Evolutionary conservation across 2,329 filamentous ascomycete genomes (phyloP), one percentile per base, ranked within the genome.

Genomic region (Xylaria arbuscula): DNA sequence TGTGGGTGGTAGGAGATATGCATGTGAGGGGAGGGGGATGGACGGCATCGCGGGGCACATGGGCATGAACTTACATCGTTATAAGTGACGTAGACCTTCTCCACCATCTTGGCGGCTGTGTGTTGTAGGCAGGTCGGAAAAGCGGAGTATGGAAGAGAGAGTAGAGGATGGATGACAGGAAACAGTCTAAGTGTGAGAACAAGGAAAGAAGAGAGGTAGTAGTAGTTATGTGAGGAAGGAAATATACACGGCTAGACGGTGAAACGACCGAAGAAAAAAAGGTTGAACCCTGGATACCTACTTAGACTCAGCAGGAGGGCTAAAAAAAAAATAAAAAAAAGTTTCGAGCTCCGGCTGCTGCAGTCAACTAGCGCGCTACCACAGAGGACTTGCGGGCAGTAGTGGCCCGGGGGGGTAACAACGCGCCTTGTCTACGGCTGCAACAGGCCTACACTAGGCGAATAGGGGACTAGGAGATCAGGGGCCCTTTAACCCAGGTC

Each of bases 21-120:
- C 64, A 67, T 65, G 64, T 62, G 64, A 65, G 50, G 28, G 47
- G 40, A 28, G 60, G 45, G 40, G 40, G 32, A 28, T 58, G 50
- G 38, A 57, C 45, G 38, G 55, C 38, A 72, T 72, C 64, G 71
- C 67, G 72, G 69, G 72, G 70, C 61, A 71, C 64, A 60, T 48
- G 53, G 28, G 42, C 42, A 47, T 48, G 34, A 54, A 82, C 89
- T 81, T 84, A 94, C 93, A 89, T 96, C 89, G 81, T 97, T 97
- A 83, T 97, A 97, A 75, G 93, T 96, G 79, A 96, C 90, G 84
- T 95, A 97, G 80, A 94, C 82, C 81, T 97, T 97, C 82, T 95
- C 87, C 73, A 92, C 88, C 92, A 94, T 94, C 69, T 84, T 91
- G 82, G 76, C 70, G 68, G 59, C 22, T 59, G 2, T 11, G 63